Evolutionary conservation across 202 grass and related monocot genomes (phyloP).

Genomic region (Brachypodium distachyon): DNA sequence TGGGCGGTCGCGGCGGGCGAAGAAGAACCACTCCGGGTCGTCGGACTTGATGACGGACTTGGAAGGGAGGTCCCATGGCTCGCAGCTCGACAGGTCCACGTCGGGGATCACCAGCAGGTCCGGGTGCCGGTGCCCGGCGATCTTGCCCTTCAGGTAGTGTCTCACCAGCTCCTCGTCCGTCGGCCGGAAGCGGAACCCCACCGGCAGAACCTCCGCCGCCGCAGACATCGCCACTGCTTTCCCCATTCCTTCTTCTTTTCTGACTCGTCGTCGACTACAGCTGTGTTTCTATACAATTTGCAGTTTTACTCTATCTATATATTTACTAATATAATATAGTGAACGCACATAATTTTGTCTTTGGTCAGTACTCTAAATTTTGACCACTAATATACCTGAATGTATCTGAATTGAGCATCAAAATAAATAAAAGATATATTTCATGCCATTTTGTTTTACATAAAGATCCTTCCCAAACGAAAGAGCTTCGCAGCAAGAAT

Average conservation of each 20-base stretch:
- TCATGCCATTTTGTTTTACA: no score
- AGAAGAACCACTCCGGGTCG: slow-evolving; percentile 94
- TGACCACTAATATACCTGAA: no score
- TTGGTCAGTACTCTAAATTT: no score
- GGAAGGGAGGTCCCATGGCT: slow-evolving; percentile 80
- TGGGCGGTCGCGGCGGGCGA: slow-evolving; percentile 47
- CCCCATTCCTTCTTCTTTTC: neutral
- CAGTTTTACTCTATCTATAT: no score
- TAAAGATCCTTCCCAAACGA: no score
- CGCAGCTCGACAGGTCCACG: slow-evolving; percentile 66
- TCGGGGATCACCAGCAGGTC: slow-evolving; percentile 61
- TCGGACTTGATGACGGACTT: slow-evolving; percentile 71
- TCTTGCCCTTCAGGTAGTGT: slow-evolving; percentile 85
- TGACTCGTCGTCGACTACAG: no score
- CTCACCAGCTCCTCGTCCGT: slow-evolving; percentile 82
- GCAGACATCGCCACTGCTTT: neutral
- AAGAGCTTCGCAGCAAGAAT: no score
- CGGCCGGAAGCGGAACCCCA: slow-evolving; percentile 76
- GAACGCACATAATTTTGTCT: no score
- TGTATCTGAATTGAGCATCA: no score
- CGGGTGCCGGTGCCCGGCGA: slow-evolving; percentile 29
- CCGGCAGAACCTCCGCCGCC: slow-evolving; percentile 35
- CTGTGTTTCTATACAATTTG: no score
- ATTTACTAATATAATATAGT: no score
- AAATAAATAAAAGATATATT: no score